A percentile compares a stretch with the other conserved stretches of the same genome.
Conservation (phyloP, 2,329 filamentous ascomycete genomes). For the Graphilbum sp. region DNA sequence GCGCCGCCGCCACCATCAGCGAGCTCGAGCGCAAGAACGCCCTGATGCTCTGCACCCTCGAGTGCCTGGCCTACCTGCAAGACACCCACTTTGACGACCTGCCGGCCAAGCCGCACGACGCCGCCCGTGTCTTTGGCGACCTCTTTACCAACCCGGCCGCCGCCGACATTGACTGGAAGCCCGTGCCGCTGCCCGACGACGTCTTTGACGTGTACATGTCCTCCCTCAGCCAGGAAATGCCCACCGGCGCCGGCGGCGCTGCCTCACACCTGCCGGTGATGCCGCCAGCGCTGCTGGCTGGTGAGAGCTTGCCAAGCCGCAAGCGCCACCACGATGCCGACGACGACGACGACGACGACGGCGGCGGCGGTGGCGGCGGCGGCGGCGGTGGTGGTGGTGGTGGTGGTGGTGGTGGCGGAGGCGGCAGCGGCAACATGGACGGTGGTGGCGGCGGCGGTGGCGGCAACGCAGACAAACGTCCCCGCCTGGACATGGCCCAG, state of each 20-base stretch:
- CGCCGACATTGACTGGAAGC: slow-evolving; percentile 27
- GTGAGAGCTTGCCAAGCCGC: slow-evolving; percentile 11
- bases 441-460: no score
- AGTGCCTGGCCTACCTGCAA: slow-evolving; percentile 24
- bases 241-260: no score
- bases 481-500: slow-evolving; percentile 14
- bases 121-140: slow-evolving; percentile 29
- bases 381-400: not conserved
- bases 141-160: slow-evolving; percentile 23
- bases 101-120: slow-evolving; percentile 23
- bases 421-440: no score
- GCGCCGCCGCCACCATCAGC: slow-evolving; percentile 18
- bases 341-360: slow-evolving; percentile 2
- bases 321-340: slow-evolving; percentile 19
- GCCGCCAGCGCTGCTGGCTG: no score
- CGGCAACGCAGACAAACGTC: slow-evolving; percentile 14
- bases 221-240: slow-evolving; percentile 11
- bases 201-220: slow-evolving; percentile 30
- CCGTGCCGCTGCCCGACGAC: slow-evolving; percentile 27
- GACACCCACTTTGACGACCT: slow-evolving; percentile 13
- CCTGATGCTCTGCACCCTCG: slow-evolving; percentile 19
- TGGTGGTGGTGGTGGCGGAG: no score
- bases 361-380: not conserved
- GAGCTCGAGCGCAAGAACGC: slow-evolving; percentile 29
- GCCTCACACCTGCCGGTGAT: no score